Base-by-base conservation (phyloP, 1,284 basidiomycete species). In the Moniliella sp. region DNA sequence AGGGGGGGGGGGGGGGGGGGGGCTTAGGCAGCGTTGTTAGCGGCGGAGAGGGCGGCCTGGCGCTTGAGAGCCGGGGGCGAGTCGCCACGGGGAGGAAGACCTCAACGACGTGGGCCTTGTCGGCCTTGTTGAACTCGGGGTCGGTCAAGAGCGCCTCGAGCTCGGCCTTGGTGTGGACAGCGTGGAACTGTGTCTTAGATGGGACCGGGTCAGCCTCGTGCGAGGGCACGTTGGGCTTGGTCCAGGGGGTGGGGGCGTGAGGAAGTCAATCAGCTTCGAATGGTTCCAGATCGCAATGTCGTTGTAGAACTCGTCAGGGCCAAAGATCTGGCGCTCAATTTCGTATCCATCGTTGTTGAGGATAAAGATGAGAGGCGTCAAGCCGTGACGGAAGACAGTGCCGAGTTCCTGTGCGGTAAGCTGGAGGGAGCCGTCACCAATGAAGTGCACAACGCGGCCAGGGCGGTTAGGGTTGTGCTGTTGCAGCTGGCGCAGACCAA, bases 311-410 rank as follows among this genome's bases (percentile, higher is more conserved):
- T 68, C 62, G 13, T 65, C 43, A 48, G 66, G 67, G 13, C 75
- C 78, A 54, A 80, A 74, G 42, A 82, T 69, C 50, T 70, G 72
- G 13, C 78, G 69, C 65, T 91, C 83, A 40, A 88, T 83, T 27
- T 75, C 75, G 60, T 83, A 84, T 4, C 84, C 84, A 33, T 73
- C 72, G 62, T 91, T 86, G 66, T 84, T 83, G 36, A 91, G 65
- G 9, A 93, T 67, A 59, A 83, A 81, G 32, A 83, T 65, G 53
- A 79, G 78, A 2, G 80, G 78, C 35, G 68, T 75, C 18, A 82
- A 56, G 4, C 66, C 68, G 33, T 69, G 59, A 18, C 67, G 69
- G 34, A 80, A 68, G 74, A 82, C 80, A 2, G 75, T 74, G 4
- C 78, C 75, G 11, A 84, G 61, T 45, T 67, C 66, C 45, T 68